Conservation (phyloP, 441 rosid species). For the Mallotus japonicus region DNA sequence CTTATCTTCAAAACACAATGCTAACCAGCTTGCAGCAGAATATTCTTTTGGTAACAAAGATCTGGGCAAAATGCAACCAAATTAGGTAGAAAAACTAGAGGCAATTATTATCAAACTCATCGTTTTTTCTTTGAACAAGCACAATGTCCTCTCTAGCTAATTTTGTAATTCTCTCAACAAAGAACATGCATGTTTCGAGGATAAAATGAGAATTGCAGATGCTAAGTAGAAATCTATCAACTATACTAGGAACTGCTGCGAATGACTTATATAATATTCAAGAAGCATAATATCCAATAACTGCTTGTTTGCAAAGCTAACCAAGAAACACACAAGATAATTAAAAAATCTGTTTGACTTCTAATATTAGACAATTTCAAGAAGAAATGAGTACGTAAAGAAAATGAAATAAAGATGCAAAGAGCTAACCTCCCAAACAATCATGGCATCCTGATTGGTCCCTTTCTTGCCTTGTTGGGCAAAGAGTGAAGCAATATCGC, state of each 20-base stretch:
- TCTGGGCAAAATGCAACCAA: background rate
- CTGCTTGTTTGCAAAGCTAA: slow-evolving; percentile 15
- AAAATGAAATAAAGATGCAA: slow-evolving; percentile 5
- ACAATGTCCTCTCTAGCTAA: background rate
- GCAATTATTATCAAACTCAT: background rate
- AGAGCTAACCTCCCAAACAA: slow-evolving; percentile 94
- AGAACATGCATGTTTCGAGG: too few species aligned
- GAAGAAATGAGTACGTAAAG: background rate
- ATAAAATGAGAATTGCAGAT: background rate
- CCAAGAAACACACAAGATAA: slow-evolving; percentile 8
- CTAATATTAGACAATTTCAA: slow-evolving; percentile 11
- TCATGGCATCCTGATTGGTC: slow-evolving; percentile 97
- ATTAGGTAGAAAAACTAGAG: background rate
- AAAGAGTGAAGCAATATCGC: slow-evolving; percentile 72
- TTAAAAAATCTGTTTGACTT: background rate
- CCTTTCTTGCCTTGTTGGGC: slow-evolving; percentile 98
- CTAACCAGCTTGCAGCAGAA: slow-evolving; percentile 7
- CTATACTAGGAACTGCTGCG: background rate
- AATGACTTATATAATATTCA: slow-evolving; percentile 1
- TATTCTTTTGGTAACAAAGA: background rate
- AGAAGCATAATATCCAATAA: background rate
- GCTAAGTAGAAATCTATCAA: background rate
- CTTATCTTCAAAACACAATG: too few species aligned
- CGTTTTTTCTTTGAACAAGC: background rate
- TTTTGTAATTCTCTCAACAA: background rate